Evolutionary conservation across 2,329 filamentous ascomycete genomes (phyloP).

Genomic region (Colletotrichum sansevieriae): DNA sequence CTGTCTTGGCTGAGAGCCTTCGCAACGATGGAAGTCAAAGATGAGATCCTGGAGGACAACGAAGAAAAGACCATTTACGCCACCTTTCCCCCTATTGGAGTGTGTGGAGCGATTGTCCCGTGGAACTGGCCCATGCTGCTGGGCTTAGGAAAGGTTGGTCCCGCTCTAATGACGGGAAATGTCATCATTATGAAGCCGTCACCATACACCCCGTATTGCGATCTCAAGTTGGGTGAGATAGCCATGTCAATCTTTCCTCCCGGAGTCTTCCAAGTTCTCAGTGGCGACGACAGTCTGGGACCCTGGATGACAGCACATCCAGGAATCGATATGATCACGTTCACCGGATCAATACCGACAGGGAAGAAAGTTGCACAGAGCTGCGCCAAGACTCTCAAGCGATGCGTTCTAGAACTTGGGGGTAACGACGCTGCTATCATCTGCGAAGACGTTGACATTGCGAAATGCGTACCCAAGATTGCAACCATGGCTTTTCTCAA

Average conservation of each 20-base stretch:
- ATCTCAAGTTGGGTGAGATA: slow-evolving; percentile 70
- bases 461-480: slow-evolving; percentile 50
- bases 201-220: slow-evolving; percentile 68
- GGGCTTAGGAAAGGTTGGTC: slow-evolving; percentile 66
- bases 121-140: slow-evolving; percentile 63
- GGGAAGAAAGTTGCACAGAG: slow-evolving; percentile 71
- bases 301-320: slow-evolving; percentile 70
- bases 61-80: slow-evolving; percentile 46
- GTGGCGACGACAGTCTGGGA: slow-evolving; percentile 71
- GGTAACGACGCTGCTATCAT: slow-evolving; percentile 74
- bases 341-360: slow-evolving; percentile 71
- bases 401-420: slow-evolving; percentile 72
- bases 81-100: slow-evolving; percentile 52
- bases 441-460: slow-evolving; percentile 67
- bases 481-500: slow-evolving; percentile 69
- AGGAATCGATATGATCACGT: slow-evolving; percentile 71
- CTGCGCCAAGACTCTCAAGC: slow-evolving; percentile 67
- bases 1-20: slow-evolving; percentile 44
- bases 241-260: slow-evolving; percentile 70
- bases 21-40: slow-evolving; percentile 48
- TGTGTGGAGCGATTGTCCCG: slow-evolving; percentile 61
- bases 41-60: slow-evolving; percentile 56
- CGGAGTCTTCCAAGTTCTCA: slow-evolving; percentile 71
- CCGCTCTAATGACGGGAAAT: slow-evolving; percentile 69
- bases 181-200: slow-evolving; percentile 69